Base-by-base conservation (phyloP, 768 basidiomycete genomes). In the Termitomyces titanicus region DNA sequence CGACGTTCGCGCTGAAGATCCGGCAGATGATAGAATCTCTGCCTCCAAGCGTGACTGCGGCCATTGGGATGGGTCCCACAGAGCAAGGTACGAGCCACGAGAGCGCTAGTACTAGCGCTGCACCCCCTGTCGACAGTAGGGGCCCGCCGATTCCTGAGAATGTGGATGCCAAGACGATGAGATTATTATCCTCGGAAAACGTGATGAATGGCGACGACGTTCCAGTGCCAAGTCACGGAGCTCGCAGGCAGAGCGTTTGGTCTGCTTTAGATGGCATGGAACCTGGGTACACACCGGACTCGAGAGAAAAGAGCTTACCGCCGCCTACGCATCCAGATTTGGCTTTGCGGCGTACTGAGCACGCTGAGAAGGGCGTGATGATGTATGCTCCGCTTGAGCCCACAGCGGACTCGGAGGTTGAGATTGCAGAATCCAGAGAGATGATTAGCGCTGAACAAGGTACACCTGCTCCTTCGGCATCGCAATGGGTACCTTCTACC, bases 381-480 rank as follows among this genome's bases (percentile, higher is more conserved):
- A 74, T 92, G 72, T 91, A 86, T 61, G 78, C 79, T 0, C 90
- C 90, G 0, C 69, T 92, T 50, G 72, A 84, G 47, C 89, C 88
- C 1, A 75, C 78, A 34, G 74, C 73, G 8, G 79, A 81, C 47
- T 86, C 88, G 3, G 72, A 83, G 59, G 79, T 90, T 24, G 85
- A 87, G 64, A 72, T 92, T 17, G 91, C 90, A 15, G 75, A 79
- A 29, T 85, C 83, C 15, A 46, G 8, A 29, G 81, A 87, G 61
- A 60, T 70, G 2, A 72, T 72, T 54, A 79, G 81, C 44, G 63
- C 77, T 27, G 75, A 76, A 24, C 76, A 74, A 27, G 61, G 53
- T 24, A 29, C 45, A 8, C 34, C 52, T 12, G 50, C 46, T 39
- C 48, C 31, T 49, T 60, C 71, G 49, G 24, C 56, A 48, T 70